These are phyloP conservation scores for Anthracocystis panici-leucophaei DNA, from an alignment of 1,284 basidiomycete genomes.

Conservation along the genomic window DNA sequence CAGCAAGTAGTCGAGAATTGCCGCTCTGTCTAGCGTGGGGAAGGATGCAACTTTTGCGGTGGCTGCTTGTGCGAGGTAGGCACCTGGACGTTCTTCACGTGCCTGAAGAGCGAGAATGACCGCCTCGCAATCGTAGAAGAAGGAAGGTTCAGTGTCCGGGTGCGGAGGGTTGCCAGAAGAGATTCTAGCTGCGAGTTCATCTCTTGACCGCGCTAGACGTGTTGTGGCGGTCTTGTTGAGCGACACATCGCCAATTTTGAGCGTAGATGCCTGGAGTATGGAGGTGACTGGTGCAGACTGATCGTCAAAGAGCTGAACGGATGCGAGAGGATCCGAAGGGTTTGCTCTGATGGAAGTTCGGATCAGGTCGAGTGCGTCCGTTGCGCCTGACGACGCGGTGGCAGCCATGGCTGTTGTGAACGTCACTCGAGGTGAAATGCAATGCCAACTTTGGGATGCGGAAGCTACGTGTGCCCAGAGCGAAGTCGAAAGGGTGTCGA, in stretches of 20 bases:
- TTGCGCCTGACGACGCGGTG: conserved; percentile 11
- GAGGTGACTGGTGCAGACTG: conserved; percentile 21
- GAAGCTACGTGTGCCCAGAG: neutral
- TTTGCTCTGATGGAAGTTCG: conserved; percentile 29
- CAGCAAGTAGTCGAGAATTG: conserved; percentile 61
- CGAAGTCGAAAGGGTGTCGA: neutral
- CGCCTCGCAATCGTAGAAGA: conserved; percentile 60
- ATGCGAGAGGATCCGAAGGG: conserved; percentile 19
- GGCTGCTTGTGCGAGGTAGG: conserved; percentile 62
- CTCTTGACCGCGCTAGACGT: conserved; percentile 48
- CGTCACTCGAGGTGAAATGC: neutral
- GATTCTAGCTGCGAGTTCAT: conserved; percentile 30
- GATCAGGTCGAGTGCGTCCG: conserved; percentile 45
- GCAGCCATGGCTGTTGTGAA: conserved; percentile 20
- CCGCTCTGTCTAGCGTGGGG: conserved; percentile 58
- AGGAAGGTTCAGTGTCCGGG: conserved; percentile 41
- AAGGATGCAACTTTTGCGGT: conserved; percentile 56
- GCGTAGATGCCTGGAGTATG: conserved; percentile 23
- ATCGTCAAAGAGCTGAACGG: conserved; percentile 35
- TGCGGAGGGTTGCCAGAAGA: conserved; percentile 24
- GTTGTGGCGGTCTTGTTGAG: conserved; percentile 27
- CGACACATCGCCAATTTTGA: conserved; percentile 24
- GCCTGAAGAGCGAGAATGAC: conserved; percentile 63
- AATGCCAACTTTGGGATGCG: neutral
- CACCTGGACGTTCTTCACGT: conserved; percentile 58